A percentile compares a stretch with the other conserved stretches of the same genome.
These are phyloP conservation scores for Ciborinia camelliae DNA, from an alignment of 2,329 filamentous ascomycete species.

Conservation along the genomic window DNA sequence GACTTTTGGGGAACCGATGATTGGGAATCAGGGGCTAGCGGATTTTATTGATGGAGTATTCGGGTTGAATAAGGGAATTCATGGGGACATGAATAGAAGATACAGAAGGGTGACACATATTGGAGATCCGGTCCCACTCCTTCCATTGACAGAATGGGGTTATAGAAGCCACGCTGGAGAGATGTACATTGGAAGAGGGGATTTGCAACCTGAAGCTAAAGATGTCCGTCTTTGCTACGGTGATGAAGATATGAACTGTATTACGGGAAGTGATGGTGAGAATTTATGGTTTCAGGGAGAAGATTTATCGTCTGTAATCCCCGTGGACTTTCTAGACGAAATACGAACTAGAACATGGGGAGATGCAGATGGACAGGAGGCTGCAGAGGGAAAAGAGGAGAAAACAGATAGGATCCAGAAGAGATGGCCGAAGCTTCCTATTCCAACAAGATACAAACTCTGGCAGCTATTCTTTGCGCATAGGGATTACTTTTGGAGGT, in stretches of 20 bases:
- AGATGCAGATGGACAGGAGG: not conserved
- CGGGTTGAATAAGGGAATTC: constrained; percentile 16
- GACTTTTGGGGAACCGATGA: constrained; percentile 84
- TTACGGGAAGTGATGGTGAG: constrained; percentile 48
- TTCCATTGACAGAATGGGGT: constrained; percentile 85
- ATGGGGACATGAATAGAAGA: constrained; percentile 7
- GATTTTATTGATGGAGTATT: constrained; percentile 29
- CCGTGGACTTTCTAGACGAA: not conserved
- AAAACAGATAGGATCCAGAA: constrained; percentile 19
- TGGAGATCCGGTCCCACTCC: constrained; percentile 82
- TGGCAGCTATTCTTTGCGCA: constrained; percentile 94
- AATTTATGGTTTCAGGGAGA: constrained; percentile 20
- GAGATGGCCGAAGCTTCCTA: constrained; percentile 23
- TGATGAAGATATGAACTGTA: constrained; percentile 67
- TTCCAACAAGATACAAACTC: constrained; percentile 59
- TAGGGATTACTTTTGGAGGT: constrained; percentile 92
- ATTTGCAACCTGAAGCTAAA: constrained; percentile 61
- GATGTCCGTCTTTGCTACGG: constrained; percentile 74
- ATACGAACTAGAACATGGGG: not conserved
- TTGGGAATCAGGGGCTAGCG: constrained; percentile 57
- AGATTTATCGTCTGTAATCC: not conserved
- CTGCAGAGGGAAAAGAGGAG: constrained; percentile 26
- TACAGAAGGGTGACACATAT: constrained; percentile 83
- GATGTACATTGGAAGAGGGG: constrained; percentile 72
- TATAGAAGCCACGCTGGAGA: constrained; percentile 83